phyloP scores from a whole-genome alignment of 768 basidiomycete species.

The Termitomyces sp. region DNA sequence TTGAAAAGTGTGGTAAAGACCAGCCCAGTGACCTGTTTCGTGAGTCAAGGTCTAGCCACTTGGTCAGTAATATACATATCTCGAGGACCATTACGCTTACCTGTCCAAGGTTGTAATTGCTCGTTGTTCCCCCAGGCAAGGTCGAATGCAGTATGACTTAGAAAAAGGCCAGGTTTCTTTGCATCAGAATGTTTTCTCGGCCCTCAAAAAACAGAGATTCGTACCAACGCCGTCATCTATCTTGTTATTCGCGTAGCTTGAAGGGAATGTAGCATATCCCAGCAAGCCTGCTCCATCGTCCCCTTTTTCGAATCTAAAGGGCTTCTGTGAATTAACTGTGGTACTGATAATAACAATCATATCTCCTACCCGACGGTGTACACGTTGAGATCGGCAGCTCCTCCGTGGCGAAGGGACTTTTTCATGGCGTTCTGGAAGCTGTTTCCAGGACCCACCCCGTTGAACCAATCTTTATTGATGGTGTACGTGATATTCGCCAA shows the following conservation, averaged over 20 bases:
- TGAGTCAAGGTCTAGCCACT: constrained; percentile 38
- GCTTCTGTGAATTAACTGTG: not conserved
- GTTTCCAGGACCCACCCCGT: constrained; percentile 29
- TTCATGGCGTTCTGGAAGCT: constrained; percentile 45
- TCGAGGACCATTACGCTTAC: constrained; percentile 8
- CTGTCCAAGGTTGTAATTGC: constrained; percentile 34
- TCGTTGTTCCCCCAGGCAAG: constrained; percentile 34
- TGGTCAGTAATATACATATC: constrained; percentile 5
- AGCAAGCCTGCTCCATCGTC: constrained; percentile 32
- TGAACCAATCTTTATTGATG: constrained; percentile 44
- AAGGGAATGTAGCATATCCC: constrained; percentile 50
- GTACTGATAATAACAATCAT: not conserved
- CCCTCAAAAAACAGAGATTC: not conserved
- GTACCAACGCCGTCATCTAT: constrained; percentile 39
- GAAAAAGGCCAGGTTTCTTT: not conserved
- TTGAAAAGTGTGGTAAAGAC: constrained; percentile 56
- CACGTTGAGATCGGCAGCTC: constrained; percentile 37
- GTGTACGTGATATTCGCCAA: constrained; percentile 38
- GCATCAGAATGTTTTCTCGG: not conserved
- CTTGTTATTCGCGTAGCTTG: constrained; percentile 29
- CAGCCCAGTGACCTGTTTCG: constrained; percentile 52
- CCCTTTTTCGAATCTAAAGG: constrained; percentile 19
- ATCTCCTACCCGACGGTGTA: constrained; percentile 41
- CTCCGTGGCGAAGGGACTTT: constrained; percentile 34
- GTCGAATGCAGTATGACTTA: constrained; percentile 26